These are phyloP conservation scores for Fabrea salina DNA, from an alignment of 169 alveolate species.

Conservation along the genomic window DNA sequence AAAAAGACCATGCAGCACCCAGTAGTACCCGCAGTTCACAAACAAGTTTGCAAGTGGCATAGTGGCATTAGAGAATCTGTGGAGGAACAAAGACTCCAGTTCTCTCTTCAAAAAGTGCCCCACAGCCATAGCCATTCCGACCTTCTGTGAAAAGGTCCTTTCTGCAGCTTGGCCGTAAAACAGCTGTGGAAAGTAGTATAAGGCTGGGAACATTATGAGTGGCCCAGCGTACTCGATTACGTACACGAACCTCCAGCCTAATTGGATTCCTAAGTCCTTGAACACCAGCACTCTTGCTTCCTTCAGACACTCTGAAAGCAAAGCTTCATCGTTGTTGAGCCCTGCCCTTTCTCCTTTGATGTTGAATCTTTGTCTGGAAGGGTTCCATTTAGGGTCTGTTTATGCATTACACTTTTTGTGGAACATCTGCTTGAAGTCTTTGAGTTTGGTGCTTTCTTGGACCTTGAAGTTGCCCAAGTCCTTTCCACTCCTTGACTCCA, in stretches of 20 bases:
- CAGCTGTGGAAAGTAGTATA: slow-evolving; percentile 83
- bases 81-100: slow-evolving; percentile 95
- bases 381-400: background rate
- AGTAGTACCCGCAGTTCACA: slow-evolving; percentile 95
- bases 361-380: background rate
- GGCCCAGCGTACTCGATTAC: slow-evolving; percentile 98
- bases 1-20: slow-evolving; percentile 90
- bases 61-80: slow-evolving; percentile 94
- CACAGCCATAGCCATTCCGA: slow-evolving; percentile 85
- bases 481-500: slow-evolving; percentile 19
- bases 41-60: slow-evolving; percentile 95
- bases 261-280: slow-evolving; percentile 91
- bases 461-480: slow-evolving; percentile 21
- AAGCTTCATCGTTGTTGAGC: background rate
- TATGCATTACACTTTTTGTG: slow-evolving; percentile 4
- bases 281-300: slow-evolving; percentile 40
- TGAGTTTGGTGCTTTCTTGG: background rate
- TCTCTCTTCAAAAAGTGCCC: slow-evolving; percentile 96
- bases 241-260: slow-evolving; percentile 96
- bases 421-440: slow-evolving; percentile 21
- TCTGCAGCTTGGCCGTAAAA: slow-evolving; percentile 67
- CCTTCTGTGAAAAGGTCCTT: slow-evolving; percentile 52
- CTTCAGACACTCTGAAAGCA: background rate
- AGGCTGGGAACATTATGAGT: slow-evolving; percentile 87
- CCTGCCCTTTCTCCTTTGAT: background rate